A percentile compares a stretch with the other conserved stretches of the same genome.
These are phyloP conservation scores for Oryza nivara DNA, from an alignment of 176 grass and related monocot genomes.

Conservation along the genomic window DNA sequence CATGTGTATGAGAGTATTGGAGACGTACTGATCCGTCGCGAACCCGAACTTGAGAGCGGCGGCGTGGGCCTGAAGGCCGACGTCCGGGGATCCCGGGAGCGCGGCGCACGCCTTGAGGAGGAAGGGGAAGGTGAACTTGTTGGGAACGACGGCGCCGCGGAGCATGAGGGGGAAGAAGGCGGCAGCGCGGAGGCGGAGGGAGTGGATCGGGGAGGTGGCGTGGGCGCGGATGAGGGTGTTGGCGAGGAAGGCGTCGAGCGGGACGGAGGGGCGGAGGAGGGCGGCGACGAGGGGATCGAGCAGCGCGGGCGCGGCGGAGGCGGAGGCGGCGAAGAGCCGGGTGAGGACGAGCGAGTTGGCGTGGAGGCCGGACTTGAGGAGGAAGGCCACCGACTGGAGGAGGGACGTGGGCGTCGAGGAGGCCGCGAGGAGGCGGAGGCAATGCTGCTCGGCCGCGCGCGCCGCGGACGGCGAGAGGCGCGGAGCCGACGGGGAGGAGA, in stretches of 20 bases:
- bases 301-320: constrained; percentile 47
- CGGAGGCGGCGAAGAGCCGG: constrained; percentile 45
- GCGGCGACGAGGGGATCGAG: constrained; percentile 58
- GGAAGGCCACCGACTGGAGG: constrained; percentile 53
- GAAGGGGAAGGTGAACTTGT: constrained; percentile 65
- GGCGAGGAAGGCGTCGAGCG: constrained; percentile 52
- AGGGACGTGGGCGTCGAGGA: constrained; percentile 3
- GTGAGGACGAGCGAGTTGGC: constrained; percentile 58
- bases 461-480: not conserved
- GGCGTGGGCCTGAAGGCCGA: constrained; percentile 49
- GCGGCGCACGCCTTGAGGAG: constrained; percentile 55
- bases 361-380: constrained; percentile 53
- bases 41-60: constrained; percentile 62
- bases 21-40: constrained; percentile 45
- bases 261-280: constrained; percentile 38
- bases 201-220: constrained; percentile 43
- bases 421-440: constrained; percentile 58
- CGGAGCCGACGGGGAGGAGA: not conserved
- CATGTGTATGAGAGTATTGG: constrained; percentile 65
- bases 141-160: constrained; percentile 37
- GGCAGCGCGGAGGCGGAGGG: constrained; percentile 37
- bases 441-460: constrained; percentile 55
- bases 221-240: constrained; percentile 60
- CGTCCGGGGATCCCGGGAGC: not conserved
- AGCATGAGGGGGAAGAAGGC: constrained; percentile 55